Evolutionary conservation across 805 yeast genomes (phyloP).

Genomic region (Peterozyma toletana): DNA sequence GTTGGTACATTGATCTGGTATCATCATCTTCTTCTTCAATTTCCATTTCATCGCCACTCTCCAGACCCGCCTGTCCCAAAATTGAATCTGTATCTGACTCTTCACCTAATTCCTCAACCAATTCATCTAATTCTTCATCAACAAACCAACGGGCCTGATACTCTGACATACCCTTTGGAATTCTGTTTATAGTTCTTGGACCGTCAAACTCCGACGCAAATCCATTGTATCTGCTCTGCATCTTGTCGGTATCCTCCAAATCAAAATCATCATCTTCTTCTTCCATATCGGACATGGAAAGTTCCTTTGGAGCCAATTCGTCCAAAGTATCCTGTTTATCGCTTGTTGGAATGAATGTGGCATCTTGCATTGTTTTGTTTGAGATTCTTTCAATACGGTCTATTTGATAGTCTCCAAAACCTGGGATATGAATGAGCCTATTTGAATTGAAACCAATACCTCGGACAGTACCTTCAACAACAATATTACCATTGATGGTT

Average conservation of each 20-base stretch:
- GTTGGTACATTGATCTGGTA: conserved; percentile 27
- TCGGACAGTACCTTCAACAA: conserved; percentile 77
- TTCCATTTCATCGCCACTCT: conserved; percentile 23
- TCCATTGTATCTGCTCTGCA: conserved; percentile 10
- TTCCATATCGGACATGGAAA: conserved; percentile 26
- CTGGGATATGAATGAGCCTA: conserved; percentile 79
- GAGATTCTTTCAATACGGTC: conserved; percentile 51
- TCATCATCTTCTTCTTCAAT: conserved; percentile 21
- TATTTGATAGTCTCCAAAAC: conserved; percentile 81
- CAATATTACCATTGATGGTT: conserved; percentile 31
- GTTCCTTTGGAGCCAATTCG: conserved; percentile 49
- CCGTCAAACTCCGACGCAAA: conserved; percentile 16
- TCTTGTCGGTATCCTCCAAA: conserved; percentile 26
- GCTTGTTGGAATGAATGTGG: conserved; percentile 23
- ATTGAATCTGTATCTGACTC: conserved; percentile 31
- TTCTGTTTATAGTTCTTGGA: conserved; percentile 17
- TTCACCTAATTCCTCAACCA: conserved; percentile 28
- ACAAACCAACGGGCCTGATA: conserved; percentile 73
- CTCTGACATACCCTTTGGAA: conserved; percentile 69
- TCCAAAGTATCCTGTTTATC: conserved; percentile 52
- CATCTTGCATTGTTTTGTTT: conserved; percentile 11
- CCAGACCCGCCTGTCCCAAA: conserved; percentile 11
- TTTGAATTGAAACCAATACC: conserved; percentile 79
- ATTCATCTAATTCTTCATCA: conserved; percentile 45
- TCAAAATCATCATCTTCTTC: conserved; percentile 19